Evolutionary conservation across 2,329 filamentous ascomycete species (phyloP).

Genomic region (Akanthomyces dipterigenus): DNA sequence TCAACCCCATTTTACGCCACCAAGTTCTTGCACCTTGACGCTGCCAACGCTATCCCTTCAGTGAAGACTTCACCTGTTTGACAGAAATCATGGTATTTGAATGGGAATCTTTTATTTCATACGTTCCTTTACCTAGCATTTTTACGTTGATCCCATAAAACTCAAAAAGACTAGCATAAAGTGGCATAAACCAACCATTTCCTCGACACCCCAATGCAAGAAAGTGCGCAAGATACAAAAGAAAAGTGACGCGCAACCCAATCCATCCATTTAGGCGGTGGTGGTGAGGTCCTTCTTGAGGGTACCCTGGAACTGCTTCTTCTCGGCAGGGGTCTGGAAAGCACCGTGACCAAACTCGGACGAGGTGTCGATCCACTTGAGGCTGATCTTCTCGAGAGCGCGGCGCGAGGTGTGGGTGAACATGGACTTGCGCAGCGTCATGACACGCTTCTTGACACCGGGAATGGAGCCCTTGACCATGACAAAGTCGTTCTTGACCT

Average conservation of each 20-base stretch:
- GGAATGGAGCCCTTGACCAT: slow-evolving; percentile 97
- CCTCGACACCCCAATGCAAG: slow-evolving; percentile 48
- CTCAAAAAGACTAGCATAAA: slow-evolving; percentile 30
- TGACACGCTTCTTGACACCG: slow-evolving; percentile 98
- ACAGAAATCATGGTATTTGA: not conserved
- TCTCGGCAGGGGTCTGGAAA: slow-evolving; percentile 97
- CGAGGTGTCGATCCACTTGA: slow-evolving; percentile 99
- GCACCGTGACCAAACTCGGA: slow-evolving; percentile 99
- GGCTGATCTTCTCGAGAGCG: slow-evolving; percentile 96
- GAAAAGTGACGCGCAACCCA: slow-evolving; percentile 25
- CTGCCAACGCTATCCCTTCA: not conserved
- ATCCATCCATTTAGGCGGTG: slow-evolving; percentile 33
- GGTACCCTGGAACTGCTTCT: slow-evolving; percentile 93
- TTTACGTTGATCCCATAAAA: slow-evolving; percentile 29
- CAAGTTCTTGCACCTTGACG: not conserved
- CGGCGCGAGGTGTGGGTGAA: slow-evolving; percentile 93
- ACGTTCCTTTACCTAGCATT: slow-evolving; percentile 28
- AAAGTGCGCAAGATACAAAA: slow-evolving; percentile 37
- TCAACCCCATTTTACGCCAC: not conserved
- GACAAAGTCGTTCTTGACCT: slow-evolving; percentile 98
- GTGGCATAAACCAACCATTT: slow-evolving; percentile 31
- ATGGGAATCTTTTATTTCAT: slow-evolving; percentile 29
- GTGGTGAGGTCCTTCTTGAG: slow-evolving; percentile 93
- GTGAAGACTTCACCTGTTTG: not conserved
- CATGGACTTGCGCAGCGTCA: slow-evolving; percentile 86